Percentiles rank a stretch among this genome's conserved stretches.
These are phyloP conservation scores for Hypoxylon sp. DNA, from an alignment of 2,329 filamentous ascomycete species.

Conservation along the genomic window DNA sequence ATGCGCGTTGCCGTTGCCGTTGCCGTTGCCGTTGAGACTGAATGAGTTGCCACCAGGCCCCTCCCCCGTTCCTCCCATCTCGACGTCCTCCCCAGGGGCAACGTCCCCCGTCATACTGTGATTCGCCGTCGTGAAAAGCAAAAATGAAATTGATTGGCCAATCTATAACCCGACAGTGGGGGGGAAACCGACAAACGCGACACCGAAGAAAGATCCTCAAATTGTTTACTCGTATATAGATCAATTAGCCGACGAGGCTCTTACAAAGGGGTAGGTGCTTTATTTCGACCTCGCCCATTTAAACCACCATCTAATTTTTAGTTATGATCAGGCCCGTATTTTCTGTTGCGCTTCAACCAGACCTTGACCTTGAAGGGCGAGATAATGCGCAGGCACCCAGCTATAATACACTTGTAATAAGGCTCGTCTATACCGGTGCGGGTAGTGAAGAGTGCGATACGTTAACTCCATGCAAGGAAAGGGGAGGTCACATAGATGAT, in stretches of 20 bases:
- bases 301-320: neutral
- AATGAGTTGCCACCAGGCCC: conserved; percentile 33
- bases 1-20: conserved; percentile 37
- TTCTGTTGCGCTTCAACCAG: neutral
- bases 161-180: neutral
- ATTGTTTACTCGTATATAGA: neutral
- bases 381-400: neutral
- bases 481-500: neutral
- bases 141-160: conserved; percentile 29
- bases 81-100: conserved; percentile 44
- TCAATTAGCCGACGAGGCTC: neutral
- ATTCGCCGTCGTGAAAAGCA: conserved; percentile 35
- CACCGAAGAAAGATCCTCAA: neutral
- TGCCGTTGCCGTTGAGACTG: conserved; percentile 33
- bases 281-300: neutral
- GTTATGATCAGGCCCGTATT: neutral
- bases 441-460: neutral
- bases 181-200: neutral
- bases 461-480: neutral
- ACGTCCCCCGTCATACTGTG: conserved; percentile 32
- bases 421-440: neutral
- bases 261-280: neutral
- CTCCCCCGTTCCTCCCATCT: conserved; percentile 47
- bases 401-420: neutral
- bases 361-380: neutral